phyloP scores from a whole-genome alignment of 768 basidiomycete species.

The Favolaschia claudopus region DNA sequence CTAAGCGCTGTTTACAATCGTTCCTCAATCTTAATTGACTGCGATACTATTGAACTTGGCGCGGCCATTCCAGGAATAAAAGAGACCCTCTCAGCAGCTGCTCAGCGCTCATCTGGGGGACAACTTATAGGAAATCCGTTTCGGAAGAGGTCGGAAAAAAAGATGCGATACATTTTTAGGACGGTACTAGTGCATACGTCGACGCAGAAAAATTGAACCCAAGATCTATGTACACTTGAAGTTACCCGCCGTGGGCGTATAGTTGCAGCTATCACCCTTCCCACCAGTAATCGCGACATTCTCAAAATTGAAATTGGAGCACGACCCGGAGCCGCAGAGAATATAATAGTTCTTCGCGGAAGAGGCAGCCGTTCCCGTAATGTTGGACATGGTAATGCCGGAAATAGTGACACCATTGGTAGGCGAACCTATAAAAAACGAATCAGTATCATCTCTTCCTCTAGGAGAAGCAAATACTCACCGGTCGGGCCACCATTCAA shows the following conservation, averaged over 20 bases:
- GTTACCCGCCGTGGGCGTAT: conserved; percentile 12
- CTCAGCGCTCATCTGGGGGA: too few species aligned
- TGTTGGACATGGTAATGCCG: conserved; percentile 20
- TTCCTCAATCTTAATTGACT: too few species aligned
- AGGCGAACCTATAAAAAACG: conserved; percentile 7
- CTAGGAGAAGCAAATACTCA: not conserved
- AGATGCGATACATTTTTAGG: too few species aligned
- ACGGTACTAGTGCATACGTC: too few species aligned
- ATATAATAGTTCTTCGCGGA: conserved; percentile 15
- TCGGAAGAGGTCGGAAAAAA: too few species aligned
- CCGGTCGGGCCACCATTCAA: conserved; percentile 19
- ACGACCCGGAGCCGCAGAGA: conserved; percentile 20
- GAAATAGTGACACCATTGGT: conserved; percentile 18
- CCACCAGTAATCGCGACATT: conserved; percentile 17
- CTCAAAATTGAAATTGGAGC: conserved; percentile 17
- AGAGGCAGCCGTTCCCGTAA: conserved; percentile 14
- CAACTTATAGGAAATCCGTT: too few species aligned
- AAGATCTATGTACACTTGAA: conserved; percentile 16
- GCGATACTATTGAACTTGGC: too few species aligned
- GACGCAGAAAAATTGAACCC: too few species aligned
- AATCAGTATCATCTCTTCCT: too few species aligned
- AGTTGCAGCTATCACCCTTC: conserved; percentile 14
- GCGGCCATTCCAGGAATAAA: too few species aligned
- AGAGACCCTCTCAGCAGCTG: too few species aligned
- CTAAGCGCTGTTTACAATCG: too few species aligned